Evolutionary conservation across 2,329 filamentous ascomycete genomes (phyloP).

Genomic region (Davidsoniella eucalypti): DNA sequence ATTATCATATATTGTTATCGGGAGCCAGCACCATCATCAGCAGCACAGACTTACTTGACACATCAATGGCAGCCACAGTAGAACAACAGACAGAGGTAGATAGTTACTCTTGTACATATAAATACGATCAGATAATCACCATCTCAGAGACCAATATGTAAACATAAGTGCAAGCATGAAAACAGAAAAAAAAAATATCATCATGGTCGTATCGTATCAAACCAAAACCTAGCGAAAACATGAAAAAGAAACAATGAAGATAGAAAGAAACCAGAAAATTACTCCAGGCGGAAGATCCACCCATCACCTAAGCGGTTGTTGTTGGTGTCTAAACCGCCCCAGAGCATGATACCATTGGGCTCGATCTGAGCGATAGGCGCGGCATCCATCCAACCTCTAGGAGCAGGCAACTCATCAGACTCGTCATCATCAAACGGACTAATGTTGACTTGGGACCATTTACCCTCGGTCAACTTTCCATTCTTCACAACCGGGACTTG

Average conservation of each 20-base stretch:
- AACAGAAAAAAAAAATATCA: too few relatives aligned
- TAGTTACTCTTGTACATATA: conserved; percentile 4
- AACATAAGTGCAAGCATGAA: neutral
- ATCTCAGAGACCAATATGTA: neutral
- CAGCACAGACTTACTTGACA: neutral
- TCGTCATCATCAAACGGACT: conserved; percentile 36
- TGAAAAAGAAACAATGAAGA: neutral
- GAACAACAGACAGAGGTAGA: conserved; percentile 1
- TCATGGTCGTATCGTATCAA: neutral
- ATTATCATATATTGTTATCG: neutral
- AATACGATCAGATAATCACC: neutral
- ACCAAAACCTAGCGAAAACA: neutral
- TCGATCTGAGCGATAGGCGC: conserved; percentile 41
- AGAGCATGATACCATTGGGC: conserved; percentile 41
- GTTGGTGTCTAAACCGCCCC: conserved; percentile 39
- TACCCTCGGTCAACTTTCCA: conserved; percentile 36
- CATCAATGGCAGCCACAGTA: conserved; percentile 7
- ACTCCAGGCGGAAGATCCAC: conserved; percentile 38
- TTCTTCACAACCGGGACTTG: conserved; percentile 37
- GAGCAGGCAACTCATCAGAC: conserved; percentile 30
- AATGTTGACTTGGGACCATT: conserved; percentile 35
- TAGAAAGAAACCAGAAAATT: conserved; percentile 7
- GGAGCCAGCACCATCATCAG: conserved; percentile 4
- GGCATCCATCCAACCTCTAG: conserved; percentile 41
- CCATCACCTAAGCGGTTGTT: conserved; percentile 41